Evolutionary conservation across 208 protist species (phyloP), one percentile per base, ranked within the genome.

Genomic region (Leishmania braziliensis): DNA sequence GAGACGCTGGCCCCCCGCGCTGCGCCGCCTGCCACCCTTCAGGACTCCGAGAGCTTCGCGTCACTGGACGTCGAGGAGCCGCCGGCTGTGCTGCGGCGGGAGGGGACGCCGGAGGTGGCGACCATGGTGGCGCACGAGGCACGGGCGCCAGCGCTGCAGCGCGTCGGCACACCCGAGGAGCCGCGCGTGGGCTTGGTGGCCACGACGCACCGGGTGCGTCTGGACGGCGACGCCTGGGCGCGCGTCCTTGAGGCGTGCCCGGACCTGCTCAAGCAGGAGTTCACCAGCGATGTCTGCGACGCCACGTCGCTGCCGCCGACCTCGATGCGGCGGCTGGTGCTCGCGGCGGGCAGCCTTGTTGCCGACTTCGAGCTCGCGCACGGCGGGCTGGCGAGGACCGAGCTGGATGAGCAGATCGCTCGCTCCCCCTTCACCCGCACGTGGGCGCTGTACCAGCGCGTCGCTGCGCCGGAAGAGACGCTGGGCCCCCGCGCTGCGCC

Each of bases 141-240:
- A 10, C 50, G 10, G 50, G 6, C 50, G 50, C 50, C 50, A 8
- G 65, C 4, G 65, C 65, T 46, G 65, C 23, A 70, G 29, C 65
- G 65, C 33, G 65, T 70, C n/a, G 65, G 65, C 65, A 70, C 65
- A n/a, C 68, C 68, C 8, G 68, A 43, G 39, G 39, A 53, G 68
- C n/a, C 68, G 68, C 33, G 12, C 0, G n/a, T 14, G 0, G 1
- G 66, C 48, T 6, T 43, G 6, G 80, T 75, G 9, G 58, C 81
- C 9, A 90, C 89, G 9, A 83, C 51, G 20, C 89, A 90, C 81
- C 82, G 66, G 60, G 80, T 88, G 43, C 79, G 65, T 26, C 80
- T 92, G 20, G 79, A 89, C 23, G 89, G 89, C 48, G 82, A 90
- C 39, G 46, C 79, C 70, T 92, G 86, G 89, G 84, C 68, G 6